A percentile compares a stretch with the other conserved stretches of the same genome.
phyloP scores from a whole-genome alignment of 2,329 filamentous ascomycete species.

The Beauveria scarabaeidicola region DNA sequence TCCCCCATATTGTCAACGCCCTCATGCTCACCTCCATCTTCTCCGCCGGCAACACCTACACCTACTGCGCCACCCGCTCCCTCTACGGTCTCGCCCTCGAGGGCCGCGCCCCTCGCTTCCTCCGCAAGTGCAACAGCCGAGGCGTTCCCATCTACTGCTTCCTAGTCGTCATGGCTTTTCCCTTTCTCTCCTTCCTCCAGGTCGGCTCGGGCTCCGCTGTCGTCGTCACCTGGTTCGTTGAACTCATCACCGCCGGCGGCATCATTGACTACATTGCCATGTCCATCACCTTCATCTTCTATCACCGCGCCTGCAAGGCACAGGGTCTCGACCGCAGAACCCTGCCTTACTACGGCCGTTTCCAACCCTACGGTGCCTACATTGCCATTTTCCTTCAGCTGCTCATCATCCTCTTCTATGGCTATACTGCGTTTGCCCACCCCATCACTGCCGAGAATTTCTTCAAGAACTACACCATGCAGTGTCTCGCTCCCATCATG shows the following conservation, averaged over 20 bases:
- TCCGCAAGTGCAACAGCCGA: constrained; percentile 49
- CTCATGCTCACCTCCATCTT: constrained; percentile 35
- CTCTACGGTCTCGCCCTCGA: constrained; percentile 43
- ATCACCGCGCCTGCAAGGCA: constrained; percentile 43
- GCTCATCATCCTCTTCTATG: constrained; percentile 41
- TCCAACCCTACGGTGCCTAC: constrained; percentile 51
- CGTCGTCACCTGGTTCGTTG: constrained; percentile 46
- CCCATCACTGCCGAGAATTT: constrained; percentile 41
- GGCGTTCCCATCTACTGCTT: constrained; percentile 56
- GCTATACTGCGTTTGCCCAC: constrained; percentile 41
- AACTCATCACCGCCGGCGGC: constrained; percentile 47
- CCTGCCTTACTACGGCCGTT: constrained; percentile 49
- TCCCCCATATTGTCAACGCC: constrained; percentile 52
- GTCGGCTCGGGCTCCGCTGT: constrained; percentile 38
- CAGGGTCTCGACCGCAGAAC: constrained; percentile 43
- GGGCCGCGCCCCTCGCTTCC: constrained; percentile 40
- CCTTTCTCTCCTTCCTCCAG: constrained; percentile 44
- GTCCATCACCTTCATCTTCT: constrained; percentile 36
- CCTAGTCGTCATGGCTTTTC: constrained; percentile 42
- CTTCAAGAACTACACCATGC: constrained; percentile 49
- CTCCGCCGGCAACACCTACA: constrained; percentile 42
- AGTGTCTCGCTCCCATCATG: constrained; percentile 42
- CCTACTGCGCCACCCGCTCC: constrained; percentile 42
- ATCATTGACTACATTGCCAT: constrained; percentile 56
- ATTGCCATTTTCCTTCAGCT: constrained; percentile 34